A percentile compares a stretch with the other conserved stretches of the same genome.
Evolutionary conservation across 306 rosid species (phyloP).

Genomic region (Crotalaria pallida): DNA sequence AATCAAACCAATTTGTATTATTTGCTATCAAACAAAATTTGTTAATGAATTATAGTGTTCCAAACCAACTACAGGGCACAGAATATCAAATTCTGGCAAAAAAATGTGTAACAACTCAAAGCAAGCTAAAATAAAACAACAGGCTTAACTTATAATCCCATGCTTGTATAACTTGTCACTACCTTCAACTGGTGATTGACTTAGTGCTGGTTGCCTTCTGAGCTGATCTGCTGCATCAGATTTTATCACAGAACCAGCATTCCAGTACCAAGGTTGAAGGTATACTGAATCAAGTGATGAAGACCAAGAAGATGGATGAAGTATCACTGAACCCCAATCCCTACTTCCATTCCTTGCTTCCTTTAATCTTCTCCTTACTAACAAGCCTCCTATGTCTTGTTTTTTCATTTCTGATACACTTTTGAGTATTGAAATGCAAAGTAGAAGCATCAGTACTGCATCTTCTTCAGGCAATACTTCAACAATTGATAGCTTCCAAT

Average conservation of each 20-base stretch:
- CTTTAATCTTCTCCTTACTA: constrained; percentile 69
- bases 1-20: neutral
- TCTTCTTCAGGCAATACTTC: constrained; percentile 87
- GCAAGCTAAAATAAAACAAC: neutral
- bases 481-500: constrained; percentile 69
- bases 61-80: neutral
- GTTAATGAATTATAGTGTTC: neutral
- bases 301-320: constrained; percentile 51
- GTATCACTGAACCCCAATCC: constrained; percentile 82
- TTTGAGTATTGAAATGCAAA: constrained; percentile 67
- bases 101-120: constrained; percentile 5
- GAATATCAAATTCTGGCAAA: constrained; percentile 2
- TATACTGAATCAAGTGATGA: constrained; percentile 45
- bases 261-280: constrained; percentile 83
- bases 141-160: constrained; percentile 46
- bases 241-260: constrained; percentile 43
- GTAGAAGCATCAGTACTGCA: constrained; percentile 61
- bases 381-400: constrained; percentile 67
- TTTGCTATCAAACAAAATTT: neutral
- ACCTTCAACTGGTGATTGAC: constrained; percentile 67
- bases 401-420: constrained; percentile 72
- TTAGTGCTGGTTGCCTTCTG: constrained; percentile 40
- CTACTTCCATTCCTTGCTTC: constrained; percentile 56
- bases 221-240: constrained; percentile 34
- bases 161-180: constrained; percentile 67